These are phyloP conservation scores for Barnettozyma californica DNA, from an alignment of 805 yeast species.

Conservation along the genomic window DNA sequence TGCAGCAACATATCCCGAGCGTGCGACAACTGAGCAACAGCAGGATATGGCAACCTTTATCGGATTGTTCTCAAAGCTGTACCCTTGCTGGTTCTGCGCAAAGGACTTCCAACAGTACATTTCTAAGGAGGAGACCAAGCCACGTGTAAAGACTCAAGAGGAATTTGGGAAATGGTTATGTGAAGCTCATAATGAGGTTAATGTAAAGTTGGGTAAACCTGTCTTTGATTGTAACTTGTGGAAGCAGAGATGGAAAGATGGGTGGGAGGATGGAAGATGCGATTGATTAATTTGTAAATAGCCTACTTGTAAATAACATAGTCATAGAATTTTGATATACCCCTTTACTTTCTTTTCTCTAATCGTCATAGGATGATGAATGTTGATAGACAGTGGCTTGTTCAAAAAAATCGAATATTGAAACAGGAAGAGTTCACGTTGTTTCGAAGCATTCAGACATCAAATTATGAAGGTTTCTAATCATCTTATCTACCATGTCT, in stretches of 20 bases:
- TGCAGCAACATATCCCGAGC: conserved; percentile 82
- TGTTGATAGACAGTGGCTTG: not conserved
- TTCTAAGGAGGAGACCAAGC: conserved; percentile 38
- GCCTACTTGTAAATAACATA: not conserved
- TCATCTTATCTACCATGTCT: too few relatives aligned
- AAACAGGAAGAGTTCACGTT: too few relatives aligned
- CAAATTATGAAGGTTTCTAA: too few relatives aligned
- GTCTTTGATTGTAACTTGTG: conserved; percentile 82
- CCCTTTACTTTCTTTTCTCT: not conserved
- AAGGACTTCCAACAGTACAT: conserved; percentile 70
- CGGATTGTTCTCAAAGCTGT: conserved; percentile 64
- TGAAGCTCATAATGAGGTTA: conserved; percentile 93
- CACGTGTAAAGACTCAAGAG: conserved; percentile 61
- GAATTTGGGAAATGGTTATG: conserved; percentile 89
- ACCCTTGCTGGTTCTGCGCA: conserved; percentile 95
- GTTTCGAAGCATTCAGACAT: too few relatives aligned
- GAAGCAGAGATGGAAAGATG: conserved; percentile 93
- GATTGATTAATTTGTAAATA: conserved; percentile 25
- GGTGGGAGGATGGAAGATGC: conserved; percentile 67
- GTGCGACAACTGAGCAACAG: conserved; percentile 59
- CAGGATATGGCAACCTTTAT: conserved; percentile 67
- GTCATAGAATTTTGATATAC: not conserved
- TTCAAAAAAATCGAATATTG: not conserved
- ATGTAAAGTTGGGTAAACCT: conserved; percentile 78
- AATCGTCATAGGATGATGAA: too few relatives aligned